These are phyloP conservation scores for Cnidoscolus chayamansa DNA, from an alignment of 441 rosid species.

Conservation along the genomic window DNA sequence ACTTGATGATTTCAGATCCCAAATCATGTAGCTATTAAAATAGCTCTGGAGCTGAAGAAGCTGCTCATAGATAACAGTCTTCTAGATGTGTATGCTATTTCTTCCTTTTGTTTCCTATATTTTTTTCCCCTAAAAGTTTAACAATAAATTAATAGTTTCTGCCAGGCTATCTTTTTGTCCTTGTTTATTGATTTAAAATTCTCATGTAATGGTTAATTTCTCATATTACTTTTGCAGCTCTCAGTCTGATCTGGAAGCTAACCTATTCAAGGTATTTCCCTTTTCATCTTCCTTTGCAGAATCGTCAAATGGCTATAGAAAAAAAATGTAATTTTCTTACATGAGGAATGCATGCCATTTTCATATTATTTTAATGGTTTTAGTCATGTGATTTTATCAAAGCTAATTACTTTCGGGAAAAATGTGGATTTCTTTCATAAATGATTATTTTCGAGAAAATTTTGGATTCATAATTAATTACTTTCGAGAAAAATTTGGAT, in stretches of 20 bases:
- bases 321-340: background rate
- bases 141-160: background rate
- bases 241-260: slow-evolving; percentile 89
- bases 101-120: background rate
- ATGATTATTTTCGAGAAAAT: slow-evolving; percentile 5
- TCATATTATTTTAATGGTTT: background rate
- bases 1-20: slow-evolving; percentile 62
- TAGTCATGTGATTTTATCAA: background rate
- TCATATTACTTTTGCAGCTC: slow-evolving; percentile 52
- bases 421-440: slow-evolving; percentile 5
- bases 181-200: background rate
- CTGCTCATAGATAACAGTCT: slow-evolving; percentile 97
- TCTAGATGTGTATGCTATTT: slow-evolving; percentile 75
- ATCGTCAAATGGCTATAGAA: background rate
- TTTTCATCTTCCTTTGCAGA: background rate
- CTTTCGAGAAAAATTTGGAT: background rate
- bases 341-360: background rate
- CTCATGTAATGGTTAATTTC: slow-evolving; percentile 9
- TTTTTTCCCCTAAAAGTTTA: background rate
- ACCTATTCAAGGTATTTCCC: slow-evolving; percentile 69
- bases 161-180: background rate
- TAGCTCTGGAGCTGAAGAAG: slow-evolving; percentile 94
- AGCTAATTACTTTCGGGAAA: background rate
- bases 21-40: slow-evolving; percentile 93
- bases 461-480: background rate